Percentiles rank a stretch among this genome's conserved stretches.
Conservation (phyloP, 1,284 basidiomycete genomes). For the Malassezia furfur region DNA sequence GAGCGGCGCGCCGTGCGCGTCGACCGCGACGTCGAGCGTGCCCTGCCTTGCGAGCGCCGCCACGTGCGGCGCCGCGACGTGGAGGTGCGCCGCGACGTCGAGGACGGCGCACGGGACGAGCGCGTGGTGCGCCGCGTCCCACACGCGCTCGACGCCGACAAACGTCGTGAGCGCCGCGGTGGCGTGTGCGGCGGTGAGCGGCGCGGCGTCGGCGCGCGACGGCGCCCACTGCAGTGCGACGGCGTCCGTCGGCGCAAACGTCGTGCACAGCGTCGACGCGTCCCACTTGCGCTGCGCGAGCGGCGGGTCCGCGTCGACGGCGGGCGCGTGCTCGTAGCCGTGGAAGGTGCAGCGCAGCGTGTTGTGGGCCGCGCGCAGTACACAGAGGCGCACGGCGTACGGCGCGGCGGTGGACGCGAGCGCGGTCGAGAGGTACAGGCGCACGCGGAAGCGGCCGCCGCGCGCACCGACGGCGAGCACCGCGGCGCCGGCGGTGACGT, state of each 20-base stretch:
- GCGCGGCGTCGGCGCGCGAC: not conserved
- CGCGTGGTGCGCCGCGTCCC: not conserved
- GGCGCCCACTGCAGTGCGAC: slow-evolving; percentile 1
- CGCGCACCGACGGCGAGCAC: not conserved
- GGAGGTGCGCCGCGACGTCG: not conserved
- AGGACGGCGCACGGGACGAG: not conserved
- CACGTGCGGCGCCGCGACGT: not conserved
- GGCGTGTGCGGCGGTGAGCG: not conserved
- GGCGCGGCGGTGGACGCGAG: not conserved
- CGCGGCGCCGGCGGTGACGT: not conserved
- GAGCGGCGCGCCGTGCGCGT: not conserved
- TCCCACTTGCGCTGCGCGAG: not conserved
- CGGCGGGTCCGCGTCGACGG: not conserved
- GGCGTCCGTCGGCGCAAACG: not conserved
- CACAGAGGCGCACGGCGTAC: not conserved
- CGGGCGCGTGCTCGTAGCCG: not conserved
- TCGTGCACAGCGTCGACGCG: not conserved
- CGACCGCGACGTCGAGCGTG: not conserved
- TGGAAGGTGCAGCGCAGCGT: not conserved
- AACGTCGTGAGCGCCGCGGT: not conserved
- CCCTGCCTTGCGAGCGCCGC: not conserved
- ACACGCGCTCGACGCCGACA: not conserved
- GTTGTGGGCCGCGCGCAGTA: slow-evolving; percentile 1
- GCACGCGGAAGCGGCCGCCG: not conserved
- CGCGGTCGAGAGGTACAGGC: not conserved